Conservation (phyloP, 305 asterid genomes). For the Caryopteris hybrid region DNA sequence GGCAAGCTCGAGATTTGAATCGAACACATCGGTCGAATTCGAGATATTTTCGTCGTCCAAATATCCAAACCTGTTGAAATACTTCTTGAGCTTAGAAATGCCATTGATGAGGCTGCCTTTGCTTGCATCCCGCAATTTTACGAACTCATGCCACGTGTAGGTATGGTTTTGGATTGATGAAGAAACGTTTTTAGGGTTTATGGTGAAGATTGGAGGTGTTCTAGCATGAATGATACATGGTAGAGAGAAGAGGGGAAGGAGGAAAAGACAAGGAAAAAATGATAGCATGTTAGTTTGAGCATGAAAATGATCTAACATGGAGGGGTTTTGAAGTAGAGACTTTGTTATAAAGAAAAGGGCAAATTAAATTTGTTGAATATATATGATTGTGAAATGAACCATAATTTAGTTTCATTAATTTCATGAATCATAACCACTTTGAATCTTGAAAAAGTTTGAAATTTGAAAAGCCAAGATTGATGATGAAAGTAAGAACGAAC, state of each 20-base stretch:
- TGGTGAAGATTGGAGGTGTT: slow-evolving; percentile 24
- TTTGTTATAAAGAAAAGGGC: slow-evolving; percentile 25
- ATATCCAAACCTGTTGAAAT: slow-evolving; percentile 52
- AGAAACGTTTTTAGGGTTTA: slow-evolving; percentile 12
- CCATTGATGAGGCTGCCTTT: slow-evolving; percentile 41
- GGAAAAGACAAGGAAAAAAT: slow-evolving; percentile 12
- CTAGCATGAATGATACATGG: slow-evolving; percentile 27
- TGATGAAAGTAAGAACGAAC: too few species aligned
- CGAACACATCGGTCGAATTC: slow-evolving; percentile 37
- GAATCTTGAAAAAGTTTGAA: not conserved
- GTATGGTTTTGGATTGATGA: not conserved
- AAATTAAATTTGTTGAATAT: not conserved
- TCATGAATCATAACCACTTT: not conserved
- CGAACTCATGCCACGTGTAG: slow-evolving; percentile 44
- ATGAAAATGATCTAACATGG: slow-evolving; percentile 1
- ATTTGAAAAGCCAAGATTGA: not conserved
- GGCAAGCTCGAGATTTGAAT: slow-evolving; percentile 41
- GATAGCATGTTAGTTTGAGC: slow-evolving; percentile 32
- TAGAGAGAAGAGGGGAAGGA: slow-evolving; percentile 26
- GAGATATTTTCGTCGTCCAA: slow-evolving; percentile 4
- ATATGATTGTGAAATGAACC: slow-evolving; percentile 5
- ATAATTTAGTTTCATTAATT: not conserved
- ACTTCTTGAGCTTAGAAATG: slow-evolving; percentile 53
- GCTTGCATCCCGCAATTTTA: slow-evolving; percentile 26
- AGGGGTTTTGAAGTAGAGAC: not conserved